Percentiles rank a stretch among this genome's conserved stretches.
These are phyloP conservation scores for Didymella pomorum DNA, from an alignment of 2,329 filamentous ascomycete genomes.

Conservation along the genomic window DNA sequence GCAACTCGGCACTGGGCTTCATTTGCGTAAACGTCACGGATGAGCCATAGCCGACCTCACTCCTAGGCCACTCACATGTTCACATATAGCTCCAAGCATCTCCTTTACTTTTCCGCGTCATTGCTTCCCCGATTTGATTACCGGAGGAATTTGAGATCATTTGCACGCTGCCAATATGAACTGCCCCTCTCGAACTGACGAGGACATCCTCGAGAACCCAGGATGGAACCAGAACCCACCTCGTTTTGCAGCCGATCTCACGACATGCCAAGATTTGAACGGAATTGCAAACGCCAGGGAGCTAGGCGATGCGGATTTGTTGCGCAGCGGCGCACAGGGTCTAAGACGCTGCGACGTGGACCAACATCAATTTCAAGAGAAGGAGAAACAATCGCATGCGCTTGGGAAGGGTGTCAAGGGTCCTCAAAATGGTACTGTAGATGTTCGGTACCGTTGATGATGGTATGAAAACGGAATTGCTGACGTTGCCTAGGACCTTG, in stretches of 20 bases:
- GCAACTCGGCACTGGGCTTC: constrained; percentile 24
- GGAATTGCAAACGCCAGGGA: constrained; percentile 44
- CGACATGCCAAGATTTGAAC: constrained; percentile 43
- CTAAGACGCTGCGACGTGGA: constrained; percentile 28
- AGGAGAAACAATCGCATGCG: constrained; percentile 22
- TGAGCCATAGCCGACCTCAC: constrained; percentile 31
- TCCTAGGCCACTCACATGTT: constrained; percentile 24
- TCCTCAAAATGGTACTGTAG: constrained; percentile 29
- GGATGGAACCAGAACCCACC: constrained; percentile 45
- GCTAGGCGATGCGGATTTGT: constrained; percentile 35
- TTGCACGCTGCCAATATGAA: constrained; percentile 32
- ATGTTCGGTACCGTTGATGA: background rate
- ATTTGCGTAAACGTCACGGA: constrained; percentile 27
- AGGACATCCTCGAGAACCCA: constrained; percentile 36
- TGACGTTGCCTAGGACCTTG: constrained; percentile 37
- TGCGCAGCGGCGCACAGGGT: constrained; percentile 23
- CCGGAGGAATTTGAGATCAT: background rate
- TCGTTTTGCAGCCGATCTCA: constrained; percentile 42
- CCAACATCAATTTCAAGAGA: constrained; percentile 27
- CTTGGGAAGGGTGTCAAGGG: constrained; percentile 41
- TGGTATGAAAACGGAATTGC: constrained; percentile 11
- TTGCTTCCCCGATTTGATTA: constrained; percentile 17
- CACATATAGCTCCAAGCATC: constrained; percentile 24
- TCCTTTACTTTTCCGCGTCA: constrained; percentile 28
- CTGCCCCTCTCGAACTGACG: constrained; percentile 41